Evolutionary conservation across 371 early-diverging fungal genomes (phyloP), one percentile per base, ranked within the genome.

Genomic region (Mortierella sp.): DNA sequence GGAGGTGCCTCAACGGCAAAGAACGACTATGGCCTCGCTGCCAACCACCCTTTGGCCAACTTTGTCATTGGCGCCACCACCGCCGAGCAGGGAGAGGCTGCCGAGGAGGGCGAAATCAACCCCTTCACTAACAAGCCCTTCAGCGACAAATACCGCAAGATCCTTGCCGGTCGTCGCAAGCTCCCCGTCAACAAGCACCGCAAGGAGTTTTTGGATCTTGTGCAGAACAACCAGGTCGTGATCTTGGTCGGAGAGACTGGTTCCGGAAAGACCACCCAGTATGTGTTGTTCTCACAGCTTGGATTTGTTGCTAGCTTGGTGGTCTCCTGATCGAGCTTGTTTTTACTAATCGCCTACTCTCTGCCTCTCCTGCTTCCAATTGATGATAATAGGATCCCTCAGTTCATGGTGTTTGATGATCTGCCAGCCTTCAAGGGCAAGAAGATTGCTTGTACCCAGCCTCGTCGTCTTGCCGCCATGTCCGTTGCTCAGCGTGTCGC

Each of bases 381-480:
- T 54, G 14, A 54, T 6, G 18, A 27, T 12, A 24, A 49, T 81
- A 95, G 95, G 88, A 97, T 99, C 70, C 99, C 99, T 29, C 99
- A 99, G 88, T 99, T 97, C 83, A 88, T 99, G 87, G 92, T 95
- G 1, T 95, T 95, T 82, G 99, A 98, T 88, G 94, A 96, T 78
- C 91, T 97, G 72, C 98, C 98, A 44, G 97, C 97, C 73, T 82
- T 91, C n/a, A 95, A 96, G 74, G 96, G 96, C 71, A 96, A 93
- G 83, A 93, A 95, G 91, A 96, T 98, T 78, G 99, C 97, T 10
- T 98, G 98, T 90, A 99, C 99, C 51, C 99, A 99, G 88, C 99
- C 99, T 32, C 95, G 99, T 87, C 95, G 99, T 88, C 97, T 99
- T 58, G 99, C 99, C 18, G 99, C 99, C 55, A 99, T 97, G 95